Percentiles rank a stretch among this genome's conserved stretches.
Conservation (phyloP, 2,329 filamentous ascomycete genomes). For the Fusarium odoratissimum region DNA sequence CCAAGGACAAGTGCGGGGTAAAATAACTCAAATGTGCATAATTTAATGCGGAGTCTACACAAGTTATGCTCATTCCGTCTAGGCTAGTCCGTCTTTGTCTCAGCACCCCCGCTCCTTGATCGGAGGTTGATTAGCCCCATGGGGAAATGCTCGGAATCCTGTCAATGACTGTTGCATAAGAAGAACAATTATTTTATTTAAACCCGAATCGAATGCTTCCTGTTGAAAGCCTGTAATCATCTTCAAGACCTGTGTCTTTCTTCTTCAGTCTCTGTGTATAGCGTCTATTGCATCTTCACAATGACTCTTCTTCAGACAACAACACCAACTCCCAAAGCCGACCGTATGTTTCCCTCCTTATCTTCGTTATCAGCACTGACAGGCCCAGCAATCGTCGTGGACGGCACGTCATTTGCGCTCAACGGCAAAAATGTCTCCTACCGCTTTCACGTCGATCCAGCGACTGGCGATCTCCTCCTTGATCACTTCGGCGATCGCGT, state of each 20-base stretch:
- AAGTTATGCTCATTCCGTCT: neutral
- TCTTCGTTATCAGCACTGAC: neutral
- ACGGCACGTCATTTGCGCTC: conserved; percentile 67
- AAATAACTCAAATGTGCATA: neutral
- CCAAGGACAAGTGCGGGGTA: neutral
- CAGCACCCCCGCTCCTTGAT: conserved; percentile 1
- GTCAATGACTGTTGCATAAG: neutral
- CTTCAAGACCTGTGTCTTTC: neutral
- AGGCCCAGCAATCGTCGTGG: conserved; percentile 61
- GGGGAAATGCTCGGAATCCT: conserved; percentile 35
- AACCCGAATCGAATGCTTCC: neutral
- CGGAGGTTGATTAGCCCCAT: conserved; percentile 14
- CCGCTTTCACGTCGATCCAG: conserved; percentile 70
- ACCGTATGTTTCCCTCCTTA: conserved; percentile 1
- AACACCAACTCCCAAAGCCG: neutral
- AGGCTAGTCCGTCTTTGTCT: neutral
- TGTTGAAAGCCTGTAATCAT: neutral
- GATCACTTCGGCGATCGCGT: conserved; percentile 71
- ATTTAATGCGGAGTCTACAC: accelerated
- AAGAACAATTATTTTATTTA: conserved; percentile 2
- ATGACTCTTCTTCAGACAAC: conserved; percentile 20
- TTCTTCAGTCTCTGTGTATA: too few relatives aligned
- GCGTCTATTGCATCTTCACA: too few relatives aligned
- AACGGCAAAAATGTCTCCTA: conserved; percentile 69
- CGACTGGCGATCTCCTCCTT: conserved; percentile 66